These are phyloP conservation scores for Colletotrichum magnum DNA, from an alignment of 2,329 filamentous ascomycete genomes.

Conservation along the genomic window DNA sequence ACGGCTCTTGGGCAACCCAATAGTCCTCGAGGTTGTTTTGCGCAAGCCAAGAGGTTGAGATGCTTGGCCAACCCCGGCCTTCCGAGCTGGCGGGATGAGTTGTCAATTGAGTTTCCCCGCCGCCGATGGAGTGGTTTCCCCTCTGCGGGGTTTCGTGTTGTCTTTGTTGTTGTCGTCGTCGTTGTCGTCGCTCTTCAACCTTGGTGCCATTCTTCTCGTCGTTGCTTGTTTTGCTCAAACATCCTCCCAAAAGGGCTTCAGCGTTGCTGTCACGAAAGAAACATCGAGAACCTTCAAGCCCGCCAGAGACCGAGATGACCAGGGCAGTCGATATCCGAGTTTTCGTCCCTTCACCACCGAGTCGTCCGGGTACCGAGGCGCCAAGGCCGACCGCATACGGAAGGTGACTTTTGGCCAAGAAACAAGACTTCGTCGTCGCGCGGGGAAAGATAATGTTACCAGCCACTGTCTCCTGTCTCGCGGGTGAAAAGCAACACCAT, in stretches of 20 bases:
- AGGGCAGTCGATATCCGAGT: neutral
- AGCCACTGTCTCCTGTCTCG: neutral
- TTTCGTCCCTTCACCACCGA: neutral
- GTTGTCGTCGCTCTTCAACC: no score
- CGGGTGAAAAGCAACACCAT: neutral
- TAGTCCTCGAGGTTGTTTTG: neutral
- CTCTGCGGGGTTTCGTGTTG: neutral
- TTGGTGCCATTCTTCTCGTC: no score
- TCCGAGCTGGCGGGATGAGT: neutral
- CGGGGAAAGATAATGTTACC: constrained; percentile 6
- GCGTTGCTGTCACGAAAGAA: no score
- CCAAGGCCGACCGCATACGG: constrained; percentile 26
- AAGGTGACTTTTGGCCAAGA: constrained; percentile 36
- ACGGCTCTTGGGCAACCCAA: constrained; percentile 1
- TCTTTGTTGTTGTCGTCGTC: no score
- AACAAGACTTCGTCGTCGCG: neutral
- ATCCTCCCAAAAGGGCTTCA: no score
- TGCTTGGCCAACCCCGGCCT: neutral
- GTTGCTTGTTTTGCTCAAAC: no score
- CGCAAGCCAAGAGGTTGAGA: constrained; percentile 1
- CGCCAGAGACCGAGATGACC: no score
- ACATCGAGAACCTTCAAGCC: no score
- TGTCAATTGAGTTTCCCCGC: neutral
- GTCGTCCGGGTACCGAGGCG: neutral
- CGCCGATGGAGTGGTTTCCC: neutral